Evolutionary conservation across 257 asterid genomes (phyloP).

Genomic region (Gynochthodes officinalis): DNA sequence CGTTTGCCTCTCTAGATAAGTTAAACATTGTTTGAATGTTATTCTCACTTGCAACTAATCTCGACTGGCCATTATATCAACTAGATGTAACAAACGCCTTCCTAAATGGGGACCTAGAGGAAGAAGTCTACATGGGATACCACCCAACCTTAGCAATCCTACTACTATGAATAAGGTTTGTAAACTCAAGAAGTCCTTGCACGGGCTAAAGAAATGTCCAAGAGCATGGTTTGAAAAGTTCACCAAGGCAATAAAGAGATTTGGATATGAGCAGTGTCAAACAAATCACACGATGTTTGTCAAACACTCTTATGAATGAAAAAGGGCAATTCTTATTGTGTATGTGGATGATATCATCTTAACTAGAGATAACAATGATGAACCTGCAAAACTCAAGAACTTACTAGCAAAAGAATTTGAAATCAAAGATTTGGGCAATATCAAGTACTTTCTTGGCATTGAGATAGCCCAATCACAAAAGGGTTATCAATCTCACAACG

Average conservation of each 20-base stretch:
- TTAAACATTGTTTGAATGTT: neutral
- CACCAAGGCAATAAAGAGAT: neutral
- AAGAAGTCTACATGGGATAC: neutral
- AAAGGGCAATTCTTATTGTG: neutral
- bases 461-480: too few relatives aligned
- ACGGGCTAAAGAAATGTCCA: neutral
- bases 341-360: neutral
- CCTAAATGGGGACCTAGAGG: neutral
- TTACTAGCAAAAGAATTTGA: neutral
- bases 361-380: neutral
- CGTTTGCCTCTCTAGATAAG: neutral
- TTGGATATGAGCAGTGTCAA: neutral
- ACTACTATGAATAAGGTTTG: neutral
- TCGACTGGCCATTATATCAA: neutral
- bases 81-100: too few relatives aligned
- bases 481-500: too few relatives aligned
- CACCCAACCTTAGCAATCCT: neutral
- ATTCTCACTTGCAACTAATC: neutral
- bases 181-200: neutral
- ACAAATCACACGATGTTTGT: neutral
- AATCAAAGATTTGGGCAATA: too few relatives aligned
- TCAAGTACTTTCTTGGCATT: too few relatives aligned
- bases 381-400: neutral
- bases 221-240: neutral
- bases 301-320: neutral